phyloP scores from a whole-genome alignment of 2,329 filamentous ascomycete species.

The Leptodontidium sp. region DNA sequence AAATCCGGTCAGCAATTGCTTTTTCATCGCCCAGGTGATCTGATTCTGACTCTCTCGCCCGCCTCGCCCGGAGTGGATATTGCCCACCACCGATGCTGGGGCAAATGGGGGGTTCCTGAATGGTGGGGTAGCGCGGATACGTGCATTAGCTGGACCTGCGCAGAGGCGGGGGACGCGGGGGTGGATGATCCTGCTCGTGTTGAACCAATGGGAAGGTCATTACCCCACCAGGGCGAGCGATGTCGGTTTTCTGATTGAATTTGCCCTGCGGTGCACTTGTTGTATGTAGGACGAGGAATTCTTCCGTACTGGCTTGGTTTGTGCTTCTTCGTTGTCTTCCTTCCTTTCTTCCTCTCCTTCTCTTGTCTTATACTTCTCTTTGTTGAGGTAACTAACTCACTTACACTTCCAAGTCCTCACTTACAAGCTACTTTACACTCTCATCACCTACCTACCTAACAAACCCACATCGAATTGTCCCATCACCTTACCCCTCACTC shows the following conservation, averaged over 20 bases:
- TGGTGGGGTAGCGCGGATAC: slow-evolving; percentile 30
- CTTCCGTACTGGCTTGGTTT: background rate
- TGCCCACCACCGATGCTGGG: background rate
- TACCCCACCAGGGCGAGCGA: slow-evolving; percentile 26
- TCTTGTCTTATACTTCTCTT: background rate
- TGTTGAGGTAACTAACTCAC: background rate
- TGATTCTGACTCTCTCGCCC: too few relatives aligned
- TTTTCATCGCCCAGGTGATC: background rate
- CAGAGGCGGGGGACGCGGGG: slow-evolving; percentile 30
- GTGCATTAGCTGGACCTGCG: slow-evolving; percentile 16
- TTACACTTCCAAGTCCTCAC: background rate
- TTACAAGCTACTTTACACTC: background rate
- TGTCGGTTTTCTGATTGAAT: slow-evolving; percentile 5
- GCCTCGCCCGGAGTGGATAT: background rate
- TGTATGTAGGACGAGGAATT: background rate
- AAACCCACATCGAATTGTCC: background rate
- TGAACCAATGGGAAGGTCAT: slow-evolving; percentile 1
- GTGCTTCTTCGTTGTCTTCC: slow-evolving; percentile 5
- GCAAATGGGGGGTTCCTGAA: slow-evolving; percentile 28
- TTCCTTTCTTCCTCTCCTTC: background rate
- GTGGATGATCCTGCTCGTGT: slow-evolving; percentile 20
- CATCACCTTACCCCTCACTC: background rate
- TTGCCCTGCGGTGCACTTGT: background rate
- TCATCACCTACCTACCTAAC: background rate
- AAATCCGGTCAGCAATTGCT: slow-evolving; percentile 1